A percentile compares a stretch with the other conserved stretches of the same genome.
These are phyloP conservation scores for Citrus reticulata DNA, from an alignment of 345 rosid genomes.

Conservation along the genomic window DNA sequence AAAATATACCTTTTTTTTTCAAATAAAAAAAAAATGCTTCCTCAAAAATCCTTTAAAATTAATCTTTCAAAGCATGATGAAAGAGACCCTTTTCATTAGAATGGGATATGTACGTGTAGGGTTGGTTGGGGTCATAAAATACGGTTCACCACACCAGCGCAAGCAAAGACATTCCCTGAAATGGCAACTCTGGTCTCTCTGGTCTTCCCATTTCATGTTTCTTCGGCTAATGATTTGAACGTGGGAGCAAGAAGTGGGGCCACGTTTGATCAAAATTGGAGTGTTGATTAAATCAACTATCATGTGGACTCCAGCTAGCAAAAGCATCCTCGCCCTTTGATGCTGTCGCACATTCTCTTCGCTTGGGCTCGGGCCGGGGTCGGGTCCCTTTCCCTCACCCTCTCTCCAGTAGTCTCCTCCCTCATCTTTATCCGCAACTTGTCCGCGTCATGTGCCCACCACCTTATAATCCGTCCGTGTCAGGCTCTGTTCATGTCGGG, in stretches of 20 bases:
- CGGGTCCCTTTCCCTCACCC: not conserved
- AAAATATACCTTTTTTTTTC: too few relatives aligned
- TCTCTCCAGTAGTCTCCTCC: not conserved
- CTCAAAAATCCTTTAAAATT: too few relatives aligned
- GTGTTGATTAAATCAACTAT: not conserved
- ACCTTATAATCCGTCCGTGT: not conserved
- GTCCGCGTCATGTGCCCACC: constrained; percentile 11
- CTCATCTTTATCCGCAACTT: not conserved
- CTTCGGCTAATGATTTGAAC: not conserved
- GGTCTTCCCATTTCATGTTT: too few relatives aligned
- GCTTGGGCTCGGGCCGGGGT: too few relatives aligned
- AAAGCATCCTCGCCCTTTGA: constrained; percentile 7
- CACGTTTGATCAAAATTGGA: not conserved
- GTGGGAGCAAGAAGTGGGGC: not conserved
- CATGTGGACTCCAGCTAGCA: constrained; percentile 37
- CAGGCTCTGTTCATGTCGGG: not conserved
- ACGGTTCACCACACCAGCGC: too few relatives aligned
- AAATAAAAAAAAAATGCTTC: too few relatives aligned
- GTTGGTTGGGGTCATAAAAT: too few relatives aligned
- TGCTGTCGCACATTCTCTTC: constrained; percentile 11
- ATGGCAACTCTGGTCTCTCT: not conserved
- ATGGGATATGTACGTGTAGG: too few relatives aligned
- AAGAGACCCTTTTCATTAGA: not conserved
- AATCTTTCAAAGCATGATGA: not conserved
- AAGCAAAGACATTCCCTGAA: not conserved